phyloP scores from a whole-genome alignment of 2,329 filamentous ascomycete genomes.

The Cladophialophora carrionii region DNA sequence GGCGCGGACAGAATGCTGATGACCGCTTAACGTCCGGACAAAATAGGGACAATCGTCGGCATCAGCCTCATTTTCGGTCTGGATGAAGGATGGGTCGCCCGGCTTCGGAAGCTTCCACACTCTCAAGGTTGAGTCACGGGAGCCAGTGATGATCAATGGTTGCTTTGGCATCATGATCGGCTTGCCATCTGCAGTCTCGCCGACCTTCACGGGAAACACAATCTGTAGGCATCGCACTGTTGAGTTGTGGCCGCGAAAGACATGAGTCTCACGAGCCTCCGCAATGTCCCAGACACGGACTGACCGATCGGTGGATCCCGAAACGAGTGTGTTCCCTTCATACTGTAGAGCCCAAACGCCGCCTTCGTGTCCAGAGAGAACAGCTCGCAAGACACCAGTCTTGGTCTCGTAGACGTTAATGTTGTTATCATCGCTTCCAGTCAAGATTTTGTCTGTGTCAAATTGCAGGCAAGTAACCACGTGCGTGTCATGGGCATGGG shows the following conservation, averaged over 20 bases:
- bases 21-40: conserved; percentile 80
- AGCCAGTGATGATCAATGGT: conserved; percentile 95
- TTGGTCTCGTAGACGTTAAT: conserved; percentile 99
- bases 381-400: conserved; percentile 80
- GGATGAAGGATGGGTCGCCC: conserved; percentile 75
- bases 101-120: conserved; percentile 91
- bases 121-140: conserved; percentile 87
- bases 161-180: conserved; percentile 89
- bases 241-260: conserved; percentile 96
- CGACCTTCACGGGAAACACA: conserved; percentile 79
- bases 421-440: conserved; percentile 93
- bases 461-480: conserved; percentile 98
- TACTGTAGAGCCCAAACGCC: conserved; percentile 98
- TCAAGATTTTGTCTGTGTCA: conserved; percentile 96
- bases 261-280: conserved; percentile 85
- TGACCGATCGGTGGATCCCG: conserved; percentile 91
- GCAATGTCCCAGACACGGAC: conserved; percentile 99
- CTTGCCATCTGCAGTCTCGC: conserved; percentile 70
- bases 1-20: conserved; percentile 90
- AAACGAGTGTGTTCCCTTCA: conserved; percentile 91
- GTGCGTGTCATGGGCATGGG: conserved; percentile 92
- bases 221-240: conserved; percentile 96
- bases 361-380: conserved; percentile 89
- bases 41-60: conserved; percentile 91
- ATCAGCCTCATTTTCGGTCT: conserved; percentile 72